Conservation (phyloP, 179 eudicot species). For the Drosera spatulata region DNA sequence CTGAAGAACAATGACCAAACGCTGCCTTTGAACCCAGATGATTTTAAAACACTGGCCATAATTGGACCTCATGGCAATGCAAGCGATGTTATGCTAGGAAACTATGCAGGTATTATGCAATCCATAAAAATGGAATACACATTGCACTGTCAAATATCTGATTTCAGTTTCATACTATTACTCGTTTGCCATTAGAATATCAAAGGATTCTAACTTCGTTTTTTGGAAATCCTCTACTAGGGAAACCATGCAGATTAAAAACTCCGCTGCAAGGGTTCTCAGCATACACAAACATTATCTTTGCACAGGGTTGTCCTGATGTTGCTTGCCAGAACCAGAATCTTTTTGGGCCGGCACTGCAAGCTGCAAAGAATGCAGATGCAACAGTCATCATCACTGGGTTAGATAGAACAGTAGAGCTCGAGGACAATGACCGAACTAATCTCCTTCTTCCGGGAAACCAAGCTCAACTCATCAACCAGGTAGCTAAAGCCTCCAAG, state of each 20-base stretch:
- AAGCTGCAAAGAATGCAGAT: slow-evolving; percentile 17
- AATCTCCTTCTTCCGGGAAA: slow-evolving; percentile 25
- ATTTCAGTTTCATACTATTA: too few species aligned
- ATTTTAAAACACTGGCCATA: not conserved
- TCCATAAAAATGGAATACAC: too few species aligned
- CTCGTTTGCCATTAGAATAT: too few species aligned
- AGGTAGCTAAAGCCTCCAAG: slow-evolving; percentile 16
- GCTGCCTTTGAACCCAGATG: slow-evolving; percentile 12
- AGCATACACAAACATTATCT: not conserved
- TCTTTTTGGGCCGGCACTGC: slow-evolving; percentile 6
- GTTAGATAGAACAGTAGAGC: slow-evolving; percentile 14
- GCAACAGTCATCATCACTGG: slow-evolving; percentile 17
- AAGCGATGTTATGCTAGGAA: slow-evolving; percentile 22
- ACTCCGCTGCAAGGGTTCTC: slow-evolving; percentile 13
- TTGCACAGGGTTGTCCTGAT: slow-evolving; percentile 11
- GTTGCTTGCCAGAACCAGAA: slow-evolving; percentile 10
- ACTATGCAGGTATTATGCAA: slow-evolving; percentile 16
- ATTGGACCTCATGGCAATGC: slow-evolving; percentile 21
- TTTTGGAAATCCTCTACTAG: too few species aligned
- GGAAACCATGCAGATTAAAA: slow-evolving; percentile 13
- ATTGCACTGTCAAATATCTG: too few species aligned
- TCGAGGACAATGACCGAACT: slow-evolving; percentile 19
- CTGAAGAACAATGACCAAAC: slow-evolving; percentile 13
- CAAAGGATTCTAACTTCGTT: too few species aligned
- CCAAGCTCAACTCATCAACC: slow-evolving; percentile 20